phyloP scores from a whole-genome alignment of 805 yeast species.

The Starmerella roubikii region DNA sequence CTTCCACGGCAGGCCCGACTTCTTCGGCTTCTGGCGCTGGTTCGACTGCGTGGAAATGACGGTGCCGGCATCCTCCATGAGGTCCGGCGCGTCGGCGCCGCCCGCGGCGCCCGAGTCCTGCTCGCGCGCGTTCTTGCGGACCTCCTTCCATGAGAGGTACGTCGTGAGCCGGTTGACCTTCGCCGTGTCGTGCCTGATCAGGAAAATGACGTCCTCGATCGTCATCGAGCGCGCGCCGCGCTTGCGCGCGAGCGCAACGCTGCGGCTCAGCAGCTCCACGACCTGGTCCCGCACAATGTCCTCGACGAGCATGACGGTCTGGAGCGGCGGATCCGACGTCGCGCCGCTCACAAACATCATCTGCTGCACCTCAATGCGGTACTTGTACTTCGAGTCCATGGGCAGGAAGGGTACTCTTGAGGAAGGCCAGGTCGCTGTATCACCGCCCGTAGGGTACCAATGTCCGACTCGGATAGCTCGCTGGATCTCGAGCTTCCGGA shows the following conservation, averaged over 20 bases:
- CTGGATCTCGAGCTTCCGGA: neutral
- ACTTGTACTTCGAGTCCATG: constrained; percentile 39
- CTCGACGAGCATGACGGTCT: constrained; percentile 83
- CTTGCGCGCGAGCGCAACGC: constrained; percentile 59
- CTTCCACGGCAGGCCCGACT: constrained; percentile 89
- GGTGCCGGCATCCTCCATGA: constrained; percentile 36
- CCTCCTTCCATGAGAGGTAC: constrained; percentile 92
- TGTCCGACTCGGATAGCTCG: constrained; percentile 7
- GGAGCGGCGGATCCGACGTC: constrained; percentile 83
- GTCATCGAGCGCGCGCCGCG: constrained; percentile 76
- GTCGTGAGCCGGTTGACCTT: constrained; percentile 85
- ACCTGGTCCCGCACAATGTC: constrained; percentile 94
- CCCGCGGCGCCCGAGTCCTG: constrained; percentile 44
- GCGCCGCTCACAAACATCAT: constrained; percentile 99
- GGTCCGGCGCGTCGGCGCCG: constrained; percentile 36
- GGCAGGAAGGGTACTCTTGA: neutral
- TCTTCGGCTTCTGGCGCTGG: constrained; percentile 36
- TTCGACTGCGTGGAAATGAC: constrained; percentile 24
- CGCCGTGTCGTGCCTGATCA: constrained; percentile 85
- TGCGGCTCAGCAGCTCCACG: constrained; percentile 62
- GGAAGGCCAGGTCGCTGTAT: too few relatives aligned
- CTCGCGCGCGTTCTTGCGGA: constrained; percentile 66
- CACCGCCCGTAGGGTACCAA: too few relatives aligned
- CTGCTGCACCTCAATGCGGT: constrained; percentile 83
- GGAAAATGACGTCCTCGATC: constrained; percentile 85